phyloP scores from a whole-genome alignment of 148 eudicot species.

The Camellia lanceoleosa region DNA sequence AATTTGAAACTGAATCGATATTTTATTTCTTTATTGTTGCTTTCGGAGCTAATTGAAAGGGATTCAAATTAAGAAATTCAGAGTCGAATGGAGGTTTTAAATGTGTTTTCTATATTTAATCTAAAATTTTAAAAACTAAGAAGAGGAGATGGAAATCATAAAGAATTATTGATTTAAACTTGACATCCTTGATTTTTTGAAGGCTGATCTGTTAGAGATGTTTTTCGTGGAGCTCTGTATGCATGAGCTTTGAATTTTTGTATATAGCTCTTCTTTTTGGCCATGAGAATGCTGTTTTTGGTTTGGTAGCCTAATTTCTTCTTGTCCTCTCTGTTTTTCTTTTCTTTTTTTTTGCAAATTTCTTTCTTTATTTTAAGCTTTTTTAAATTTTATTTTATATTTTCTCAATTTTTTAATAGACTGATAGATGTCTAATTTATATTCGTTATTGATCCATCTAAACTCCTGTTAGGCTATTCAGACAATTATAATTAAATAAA shows the following conservation, averaged over 20 bases:
- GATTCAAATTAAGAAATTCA: neutral
- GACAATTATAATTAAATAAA: no score
- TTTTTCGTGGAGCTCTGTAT: neutral
- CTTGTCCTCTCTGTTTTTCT: no score
- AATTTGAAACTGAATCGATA: no score
- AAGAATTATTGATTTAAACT: neutral
- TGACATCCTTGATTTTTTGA: neutral
- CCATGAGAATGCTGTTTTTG: neutral
- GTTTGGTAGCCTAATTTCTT: neutral
- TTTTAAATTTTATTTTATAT: neutral
- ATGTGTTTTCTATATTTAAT: neutral
- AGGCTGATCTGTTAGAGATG: slow-evolving; percentile 7
- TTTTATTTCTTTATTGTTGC: neutral
- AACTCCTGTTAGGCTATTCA: neutral
- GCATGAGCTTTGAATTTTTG: neutral
- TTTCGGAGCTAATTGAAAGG: neutral
- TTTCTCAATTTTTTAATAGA: neutral
- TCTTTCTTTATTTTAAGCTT: neutral
- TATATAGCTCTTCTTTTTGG: neutral
- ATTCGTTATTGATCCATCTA: neutral
- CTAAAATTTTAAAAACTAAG: no score
- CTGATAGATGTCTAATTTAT: neutral
- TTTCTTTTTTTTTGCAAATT: no score
- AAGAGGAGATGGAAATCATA: neutral
- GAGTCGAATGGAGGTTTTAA: neutral